Evolutionary conservation across 192 early-diverging fungal genomes (phyloP).

Genomic region (Backusella circina): DNA sequence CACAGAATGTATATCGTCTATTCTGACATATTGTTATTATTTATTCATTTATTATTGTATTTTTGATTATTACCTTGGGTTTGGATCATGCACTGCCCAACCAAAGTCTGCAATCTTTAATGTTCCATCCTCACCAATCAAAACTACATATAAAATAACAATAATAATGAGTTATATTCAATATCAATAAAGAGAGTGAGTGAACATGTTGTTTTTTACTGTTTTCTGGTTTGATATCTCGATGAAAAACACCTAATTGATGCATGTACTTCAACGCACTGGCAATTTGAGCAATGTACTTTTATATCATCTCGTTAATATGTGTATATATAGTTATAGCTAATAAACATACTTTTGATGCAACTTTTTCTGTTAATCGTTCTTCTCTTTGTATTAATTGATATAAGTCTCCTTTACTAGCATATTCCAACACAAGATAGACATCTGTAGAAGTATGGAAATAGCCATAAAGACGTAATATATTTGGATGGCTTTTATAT

Average conservation of each 20-base stretch:
- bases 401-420: constrained; percentile 86
- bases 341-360: constrained; percentile 53
- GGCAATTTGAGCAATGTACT: constrained; percentile 87
- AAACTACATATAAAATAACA: constrained; percentile 7
- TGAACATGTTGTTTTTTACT: constrained; percentile 10
- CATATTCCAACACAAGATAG: constrained; percentile 93
- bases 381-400: constrained; percentile 64
- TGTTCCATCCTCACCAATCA: constrained; percentile 75
- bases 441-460: constrained; percentile 91
- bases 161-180: background rate
- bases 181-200: constrained; percentile 14
- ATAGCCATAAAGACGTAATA: constrained; percentile 89
- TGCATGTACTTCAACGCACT: constrained; percentile 78
- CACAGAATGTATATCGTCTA: constrained; percentile 85
- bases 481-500: constrained; percentile 85
- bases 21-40: constrained; percentile 47
- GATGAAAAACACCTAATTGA: constrained; percentile 87
- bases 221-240: constrained; percentile 83
- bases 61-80: constrained; percentile 63
- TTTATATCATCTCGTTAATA: too few species aligned
- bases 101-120: constrained; percentile 97
- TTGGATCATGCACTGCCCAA: constrained; percentile 89
- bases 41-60: constrained; percentile 50
- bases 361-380: constrained; percentile 67
- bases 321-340: too few species aligned